These are phyloP conservation scores for Brettanomyces nanus DNA, from an alignment of 805 yeast species.

Conservation along the genomic window DNA sequence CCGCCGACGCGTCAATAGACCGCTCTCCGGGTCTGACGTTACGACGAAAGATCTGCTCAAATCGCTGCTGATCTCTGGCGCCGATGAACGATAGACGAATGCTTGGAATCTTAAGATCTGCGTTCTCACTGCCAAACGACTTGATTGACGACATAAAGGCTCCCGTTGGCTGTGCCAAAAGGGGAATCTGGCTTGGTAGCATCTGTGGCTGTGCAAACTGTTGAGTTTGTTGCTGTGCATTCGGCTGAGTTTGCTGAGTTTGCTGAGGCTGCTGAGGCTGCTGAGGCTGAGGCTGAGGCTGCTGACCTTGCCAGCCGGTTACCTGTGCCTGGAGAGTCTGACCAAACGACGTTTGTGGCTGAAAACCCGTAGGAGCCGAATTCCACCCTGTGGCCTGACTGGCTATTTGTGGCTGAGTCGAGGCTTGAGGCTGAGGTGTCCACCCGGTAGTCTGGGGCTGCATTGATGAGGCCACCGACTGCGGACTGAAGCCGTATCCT, in stretches of 20 bases:
- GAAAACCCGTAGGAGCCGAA: constrained; percentile 1
- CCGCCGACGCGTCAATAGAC: constrained; percentile 62
- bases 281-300: background rate
- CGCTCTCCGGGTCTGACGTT: constrained; percentile 68
- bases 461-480: constrained; percentile 12
- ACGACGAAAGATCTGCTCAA: constrained; percentile 74
- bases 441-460: constrained; percentile 5
- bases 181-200: constrained; percentile 11
- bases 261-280: constrained; percentile 12
- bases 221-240: constrained; percentile 12
- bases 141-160: constrained; percentile 26
- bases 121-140: constrained; percentile 32
- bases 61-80: constrained; percentile 77
- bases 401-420: background rate
- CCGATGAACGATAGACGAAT: constrained; percentile 81
- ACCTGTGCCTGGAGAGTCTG: constrained; percentile 4
- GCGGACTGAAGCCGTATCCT: constrained; percentile 13
- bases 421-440: constrained; percentile 12
- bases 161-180: constrained; percentile 40
- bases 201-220: constrained; percentile 13
- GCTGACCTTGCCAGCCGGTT: constrained; percentile 4
- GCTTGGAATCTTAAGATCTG: constrained; percentile 56
- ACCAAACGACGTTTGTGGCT: constrained; percentile 7
- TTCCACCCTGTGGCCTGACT: background rate
- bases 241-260: constrained; percentile 26